Conservation (phyloP, 1,139 yeast species). For the Hanseniaspora gamundiae region DNA sequence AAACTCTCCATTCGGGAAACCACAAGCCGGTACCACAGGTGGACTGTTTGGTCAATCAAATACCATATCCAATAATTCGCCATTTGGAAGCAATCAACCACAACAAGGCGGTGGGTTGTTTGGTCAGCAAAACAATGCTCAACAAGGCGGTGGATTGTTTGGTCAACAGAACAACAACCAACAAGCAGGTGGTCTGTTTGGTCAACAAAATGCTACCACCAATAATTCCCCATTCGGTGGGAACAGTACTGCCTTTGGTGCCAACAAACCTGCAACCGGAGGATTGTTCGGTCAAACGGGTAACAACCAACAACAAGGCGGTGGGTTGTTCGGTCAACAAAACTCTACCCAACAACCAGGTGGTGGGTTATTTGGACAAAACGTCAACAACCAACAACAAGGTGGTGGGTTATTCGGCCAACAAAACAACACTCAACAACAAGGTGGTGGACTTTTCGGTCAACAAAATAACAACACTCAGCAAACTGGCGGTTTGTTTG, state of each 20-base stretch:
- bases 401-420: slow-evolving; percentile 14
- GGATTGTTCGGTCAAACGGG: slow-evolving; percentile 23
- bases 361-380: slow-evolving; percentile 25
- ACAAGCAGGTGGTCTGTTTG: slow-evolving; percentile 17
- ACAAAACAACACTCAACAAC: slow-evolving; percentile 7
- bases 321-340: slow-evolving; percentile 23
- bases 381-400: slow-evolving; percentile 13
- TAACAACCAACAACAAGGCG: slow-evolving; percentile 6
- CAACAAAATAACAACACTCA: slow-evolving; percentile 10
- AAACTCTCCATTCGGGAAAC: slow-evolving; percentile 10
- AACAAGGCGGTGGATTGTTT: slow-evolving; percentile 21
- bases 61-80: slow-evolving; percentile 4
- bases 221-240: too few species aligned
- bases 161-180: slow-evolving; percentile 14
- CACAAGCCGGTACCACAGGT: slow-evolving; percentile 22
- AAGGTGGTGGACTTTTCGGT: slow-evolving; percentile 24
- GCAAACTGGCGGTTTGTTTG: slow-evolving; percentile 17
- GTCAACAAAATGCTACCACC: slow-evolving; percentile 19
- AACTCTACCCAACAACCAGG: slow-evolving; percentile 11
- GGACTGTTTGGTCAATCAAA: slow-evolving; percentile 21
- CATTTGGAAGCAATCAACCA: slow-evolving; percentile 1
- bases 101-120: slow-evolving; percentile 12
- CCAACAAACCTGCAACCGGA: slow-evolving; percentile 13
- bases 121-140: slow-evolving; percentile 10
- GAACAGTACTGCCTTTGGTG: slow-evolving; percentile 4